phyloP scores from a whole-genome alignment of 2,329 filamentous ascomycete species.

The Paraphaeosphaeria minitans region DNA sequence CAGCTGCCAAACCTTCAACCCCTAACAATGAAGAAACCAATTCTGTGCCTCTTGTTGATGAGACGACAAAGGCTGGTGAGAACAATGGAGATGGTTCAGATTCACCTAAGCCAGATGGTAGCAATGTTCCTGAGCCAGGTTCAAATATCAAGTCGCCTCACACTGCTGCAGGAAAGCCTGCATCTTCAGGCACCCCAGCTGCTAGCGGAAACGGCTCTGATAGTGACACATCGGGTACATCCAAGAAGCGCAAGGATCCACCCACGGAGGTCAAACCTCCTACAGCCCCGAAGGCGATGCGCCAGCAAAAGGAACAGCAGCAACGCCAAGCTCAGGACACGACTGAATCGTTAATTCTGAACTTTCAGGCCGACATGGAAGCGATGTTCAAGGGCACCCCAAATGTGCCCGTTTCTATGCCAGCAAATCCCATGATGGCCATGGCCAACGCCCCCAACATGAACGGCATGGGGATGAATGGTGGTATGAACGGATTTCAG shows the following conservation, averaged over 20 bases:
- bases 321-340: conserved; percentile 60
- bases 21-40: conserved; percentile 32
- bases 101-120: conserved; percentile 23
- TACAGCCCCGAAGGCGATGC: conserved; percentile 54
- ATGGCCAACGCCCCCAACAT: conserved; percentile 33
- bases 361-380: conserved; percentile 53
- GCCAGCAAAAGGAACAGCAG: conserved; percentile 43
- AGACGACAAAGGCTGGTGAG: conserved; percentile 29
- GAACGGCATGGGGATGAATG: conserved; percentile 20
- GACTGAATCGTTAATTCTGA: conserved; percentile 41
- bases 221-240: conserved; percentile 40
- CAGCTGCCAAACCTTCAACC: conserved; percentile 32
- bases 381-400: conserved; percentile 28
- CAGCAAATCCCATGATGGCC: conserved; percentile 44
- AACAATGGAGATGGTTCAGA: conserved; percentile 23
- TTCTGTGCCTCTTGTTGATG: conserved; percentile 30
- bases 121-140: conserved; percentile 21
- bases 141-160: conserved; percentile 30
- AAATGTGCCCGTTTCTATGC: conserved; percentile 46
- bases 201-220: conserved; percentile 41
- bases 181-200: conserved; percentile 39
- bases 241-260: conserved; percentile 80
- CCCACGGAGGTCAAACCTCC: conserved; percentile 66
- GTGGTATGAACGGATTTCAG: conserved; percentile 21
- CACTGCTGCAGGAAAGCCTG: conserved; percentile 29